Evolutionary conservation across 305 asterid genomes (phyloP).

Genomic region (Fraxinus paxiana): DNA sequence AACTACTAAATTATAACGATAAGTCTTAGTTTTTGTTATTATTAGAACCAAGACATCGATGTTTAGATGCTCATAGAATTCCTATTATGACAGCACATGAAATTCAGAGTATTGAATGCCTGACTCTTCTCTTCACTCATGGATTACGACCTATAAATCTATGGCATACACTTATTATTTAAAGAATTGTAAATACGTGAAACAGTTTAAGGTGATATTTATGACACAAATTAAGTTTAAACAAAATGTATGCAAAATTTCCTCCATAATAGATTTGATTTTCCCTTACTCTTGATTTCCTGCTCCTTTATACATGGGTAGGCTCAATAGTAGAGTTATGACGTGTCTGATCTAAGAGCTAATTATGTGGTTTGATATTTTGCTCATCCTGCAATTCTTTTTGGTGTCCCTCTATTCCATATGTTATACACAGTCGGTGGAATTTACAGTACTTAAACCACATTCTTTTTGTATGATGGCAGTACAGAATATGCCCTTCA

Average conservation of each 20-base stretch:
- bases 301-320: slow-evolving; percentile 2
- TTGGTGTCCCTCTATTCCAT: slow-evolving; percentile 6
- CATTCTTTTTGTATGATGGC: slow-evolving; percentile 43
- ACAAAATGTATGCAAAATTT: background rate
- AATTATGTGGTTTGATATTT: slow-evolving; percentile 4
- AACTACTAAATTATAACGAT: background rate
- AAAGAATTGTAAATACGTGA: background rate
- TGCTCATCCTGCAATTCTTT: slow-evolving; percentile 11
- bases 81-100: background rate
- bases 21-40: background rate
- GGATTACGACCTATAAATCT: background rate
- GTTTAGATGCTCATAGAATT: background rate
- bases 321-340: background rate
- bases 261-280: background rate
- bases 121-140: background rate
- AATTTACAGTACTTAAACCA: slow-evolving; percentile 31
- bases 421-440: background rate
- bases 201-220: background rate
- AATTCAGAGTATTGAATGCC: background rate
- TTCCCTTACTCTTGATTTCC: background rate
- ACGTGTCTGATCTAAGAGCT: slow-evolving; percentile 5
- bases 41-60: background rate
- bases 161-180: background rate
- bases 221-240: background rate
- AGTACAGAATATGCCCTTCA: slow-evolving; percentile 87